Percentiles rank a stretch among this genome's conserved stretches.
Evolutionary conservation across 345 rosid species (phyloP).

Genomic region (Rhizophora mangle): DNA sequence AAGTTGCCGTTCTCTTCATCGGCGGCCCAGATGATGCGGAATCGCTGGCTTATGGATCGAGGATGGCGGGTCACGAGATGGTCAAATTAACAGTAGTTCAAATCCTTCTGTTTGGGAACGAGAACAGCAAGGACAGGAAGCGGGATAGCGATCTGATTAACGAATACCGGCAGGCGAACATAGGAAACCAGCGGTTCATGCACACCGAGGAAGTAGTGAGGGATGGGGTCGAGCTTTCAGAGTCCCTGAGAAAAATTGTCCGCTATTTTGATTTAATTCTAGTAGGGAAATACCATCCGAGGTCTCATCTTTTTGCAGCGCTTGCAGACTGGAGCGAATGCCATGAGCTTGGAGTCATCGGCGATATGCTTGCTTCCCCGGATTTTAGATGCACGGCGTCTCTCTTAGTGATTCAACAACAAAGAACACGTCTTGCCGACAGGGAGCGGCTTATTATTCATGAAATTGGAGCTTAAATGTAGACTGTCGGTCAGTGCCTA

Average conservation of each 20-base stretch:
- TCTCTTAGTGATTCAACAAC: conserved; percentile 11
- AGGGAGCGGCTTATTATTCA: neutral
- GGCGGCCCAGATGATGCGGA: conserved; percentile 45
- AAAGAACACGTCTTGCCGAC: neutral
- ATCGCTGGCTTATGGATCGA: conserved; percentile 31
- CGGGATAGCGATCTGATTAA: conserved; percentile 24
- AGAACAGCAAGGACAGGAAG: conserved; percentile 36
- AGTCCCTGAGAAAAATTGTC: conserved; percentile 9
- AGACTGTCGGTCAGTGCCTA: no score
- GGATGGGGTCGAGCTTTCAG: conserved; percentile 27
- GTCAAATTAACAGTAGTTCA: conserved; percentile 34
- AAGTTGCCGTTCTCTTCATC: conserved; percentile 35
- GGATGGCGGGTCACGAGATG: conserved; percentile 30
- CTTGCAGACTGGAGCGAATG: conserved; percentile 47
- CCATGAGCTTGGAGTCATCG: conserved; percentile 44
- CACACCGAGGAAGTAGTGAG: conserved; percentile 34
- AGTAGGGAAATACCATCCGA: conserved; percentile 36
- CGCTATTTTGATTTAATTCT: conserved; percentile 29
- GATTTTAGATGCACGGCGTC: conserved; percentile 29
- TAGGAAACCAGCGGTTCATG: conserved; percentile 28
- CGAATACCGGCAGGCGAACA: conserved; percentile 22
- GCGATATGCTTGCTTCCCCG: conserved; percentile 44
- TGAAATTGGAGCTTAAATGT: no score
- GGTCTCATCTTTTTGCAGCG: conserved; percentile 30
- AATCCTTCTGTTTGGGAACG: conserved; percentile 33